These are phyloP conservation scores for Fraxinus greggii DNA, from an alignment of 305 asterid species.

Conservation along the genomic window DNA sequence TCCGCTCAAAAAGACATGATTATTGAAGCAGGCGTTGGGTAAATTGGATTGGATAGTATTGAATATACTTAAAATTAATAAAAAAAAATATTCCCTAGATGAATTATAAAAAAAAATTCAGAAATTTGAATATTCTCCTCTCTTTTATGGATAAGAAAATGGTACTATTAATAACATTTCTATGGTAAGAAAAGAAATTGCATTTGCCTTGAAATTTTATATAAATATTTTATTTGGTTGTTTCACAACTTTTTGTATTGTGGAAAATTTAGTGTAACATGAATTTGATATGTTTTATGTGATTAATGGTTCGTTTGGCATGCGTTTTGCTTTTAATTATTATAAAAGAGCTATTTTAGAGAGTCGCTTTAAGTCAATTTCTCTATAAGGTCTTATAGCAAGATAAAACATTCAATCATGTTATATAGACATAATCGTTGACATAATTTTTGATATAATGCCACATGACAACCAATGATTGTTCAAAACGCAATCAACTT, in stretches of 20 bases:
- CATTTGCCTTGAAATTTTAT: background rate
- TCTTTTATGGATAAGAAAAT: background rate
- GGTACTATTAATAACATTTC: background rate
- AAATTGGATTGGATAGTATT: background rate
- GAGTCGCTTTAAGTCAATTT: background rate
- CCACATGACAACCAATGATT: too few species aligned
- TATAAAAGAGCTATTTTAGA: too few species aligned
- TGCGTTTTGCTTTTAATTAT: too few species aligned
- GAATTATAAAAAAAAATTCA: background rate
- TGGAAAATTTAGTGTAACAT: background rate
- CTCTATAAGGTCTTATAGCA: too few species aligned
- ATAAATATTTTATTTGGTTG: background rate
- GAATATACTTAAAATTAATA: background rate
- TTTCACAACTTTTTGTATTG: background rate
- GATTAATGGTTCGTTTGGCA: too few species aligned
- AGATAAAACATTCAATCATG: too few species aligned
- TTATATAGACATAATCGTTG: too few species aligned
- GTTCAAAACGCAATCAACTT: too few species aligned
- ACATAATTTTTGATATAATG: too few species aligned
- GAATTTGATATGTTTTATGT: background rate
- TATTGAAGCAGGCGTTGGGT: background rate
- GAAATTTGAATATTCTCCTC: background rate
- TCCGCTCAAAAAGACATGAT: background rate
- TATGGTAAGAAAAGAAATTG: background rate
- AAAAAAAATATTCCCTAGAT: background rate